Evolutionary conservation across 2,329 filamentous ascomycete species (phyloP).

Genomic region (Colletotrichum sp.): DNA sequence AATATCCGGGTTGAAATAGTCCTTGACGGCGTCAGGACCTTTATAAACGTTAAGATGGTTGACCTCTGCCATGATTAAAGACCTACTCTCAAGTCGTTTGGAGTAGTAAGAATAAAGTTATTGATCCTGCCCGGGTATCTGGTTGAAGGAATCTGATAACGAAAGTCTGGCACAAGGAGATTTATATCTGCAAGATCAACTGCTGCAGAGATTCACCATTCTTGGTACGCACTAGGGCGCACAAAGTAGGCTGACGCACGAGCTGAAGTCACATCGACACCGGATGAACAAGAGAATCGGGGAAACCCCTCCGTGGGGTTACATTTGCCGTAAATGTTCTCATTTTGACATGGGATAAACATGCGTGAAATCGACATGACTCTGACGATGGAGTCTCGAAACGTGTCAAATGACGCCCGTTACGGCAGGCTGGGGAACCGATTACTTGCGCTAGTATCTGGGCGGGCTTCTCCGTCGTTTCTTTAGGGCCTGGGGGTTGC

Average conservation of each 20-base stretch:
- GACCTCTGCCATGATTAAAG: background rate
- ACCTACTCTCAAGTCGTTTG: background rate
- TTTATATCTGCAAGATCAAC: background rate
- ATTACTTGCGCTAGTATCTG: background rate
- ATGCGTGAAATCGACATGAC: background rate
- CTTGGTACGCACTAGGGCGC: background rate
- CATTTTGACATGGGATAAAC: background rate
- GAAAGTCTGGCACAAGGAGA: background rate
- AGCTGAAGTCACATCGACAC: background rate
- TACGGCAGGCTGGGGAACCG: background rate
- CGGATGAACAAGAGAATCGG: background rate
- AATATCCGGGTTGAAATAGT: slow-evolving; percentile 65
- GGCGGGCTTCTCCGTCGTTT: background rate
- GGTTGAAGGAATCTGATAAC: background rate
- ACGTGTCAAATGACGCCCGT: background rate
- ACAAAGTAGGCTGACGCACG: background rate
- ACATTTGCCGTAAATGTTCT: background rate
- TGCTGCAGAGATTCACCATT: background rate
- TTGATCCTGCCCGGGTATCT: slow-evolving; percentile 19
- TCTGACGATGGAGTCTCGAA: background rate
- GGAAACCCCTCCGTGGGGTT: background rate
- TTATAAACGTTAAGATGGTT: slow-evolving; percentile 59
- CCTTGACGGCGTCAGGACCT: slow-evolving; percentile 58
- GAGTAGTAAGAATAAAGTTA: background rate
- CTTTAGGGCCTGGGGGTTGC: background rate